These are phyloP conservation scores for Eucalyptus curtisii DNA, from an alignment of 345 rosid genomes.

Conservation along the genomic window DNA sequence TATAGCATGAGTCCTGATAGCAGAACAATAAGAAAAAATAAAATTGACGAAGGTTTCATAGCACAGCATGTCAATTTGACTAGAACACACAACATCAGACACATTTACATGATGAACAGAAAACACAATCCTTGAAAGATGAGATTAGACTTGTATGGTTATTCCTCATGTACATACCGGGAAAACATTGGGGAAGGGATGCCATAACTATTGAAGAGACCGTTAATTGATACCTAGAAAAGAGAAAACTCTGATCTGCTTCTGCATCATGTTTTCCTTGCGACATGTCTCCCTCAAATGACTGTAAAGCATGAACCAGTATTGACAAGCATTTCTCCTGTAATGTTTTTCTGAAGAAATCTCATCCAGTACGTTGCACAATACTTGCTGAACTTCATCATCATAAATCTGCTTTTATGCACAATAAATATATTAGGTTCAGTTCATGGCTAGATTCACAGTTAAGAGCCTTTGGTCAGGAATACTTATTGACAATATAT, in stretches of 20 bases:
- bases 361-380: slow-evolving; percentile 61
- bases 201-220: slow-evolving; percentile 75
- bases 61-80: background rate
- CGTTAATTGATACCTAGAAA: slow-evolving; percentile 54
- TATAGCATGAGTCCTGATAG: background rate
- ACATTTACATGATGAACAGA: background rate
- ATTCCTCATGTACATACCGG: slow-evolving; percentile 28
- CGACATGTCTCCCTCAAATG: slow-evolving; percentile 13
- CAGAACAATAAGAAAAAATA: background rate
- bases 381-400: slow-evolving; percentile 42
- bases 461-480: too few species aligned
- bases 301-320: slow-evolving; percentile 20
- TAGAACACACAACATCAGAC: background rate
- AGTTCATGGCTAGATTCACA: background rate
- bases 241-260: slow-evolving; percentile 27
- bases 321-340: slow-evolving; percentile 58
- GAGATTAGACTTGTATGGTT: background rate
- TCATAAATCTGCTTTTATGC: slow-evolving; percentile 17
- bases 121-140: background rate
- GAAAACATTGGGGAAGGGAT: slow-evolving; percentile 75
- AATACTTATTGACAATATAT: background rate
- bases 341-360: slow-evolving; percentile 37
- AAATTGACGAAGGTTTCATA: background rate
- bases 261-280: slow-evolving; percentile 17
- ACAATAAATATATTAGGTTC: background rate